Evolutionary conservation across 1,284 basidiomycete genomes (phyloP), one percentile per base, ranked within the genome.

Genomic region (Boletellus dicymbophilus): DNA sequence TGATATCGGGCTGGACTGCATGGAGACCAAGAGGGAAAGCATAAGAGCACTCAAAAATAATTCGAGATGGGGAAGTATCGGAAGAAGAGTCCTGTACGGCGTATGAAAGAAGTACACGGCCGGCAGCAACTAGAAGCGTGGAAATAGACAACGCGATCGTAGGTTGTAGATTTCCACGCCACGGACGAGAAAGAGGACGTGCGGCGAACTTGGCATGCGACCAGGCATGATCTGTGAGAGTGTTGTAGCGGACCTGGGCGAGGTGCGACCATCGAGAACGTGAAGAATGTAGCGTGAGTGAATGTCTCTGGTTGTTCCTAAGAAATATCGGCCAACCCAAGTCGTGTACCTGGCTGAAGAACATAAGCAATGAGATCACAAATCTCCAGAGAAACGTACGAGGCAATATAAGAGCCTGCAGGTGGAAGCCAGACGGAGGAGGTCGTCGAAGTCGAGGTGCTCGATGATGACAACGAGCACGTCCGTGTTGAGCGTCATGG

Each of bases 171-270:
- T 79, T 85, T 33, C 72, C 74, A 11, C 59, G 37, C 88, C 88
- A 90, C 16, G 80, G 75, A 30, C 71, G 72, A n/a, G 82, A 79
- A 15, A 90, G 72, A 2, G 88, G 88, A 4, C 85, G 79, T 3
- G 87, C 85, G 31, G 86, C 68, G 54, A 88, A 87, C 44, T 69
- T 59, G 39, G 66, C 62, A 15, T 58, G 60, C 3, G 69, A 55
- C 88, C 88, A 91, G 16, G 79, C 72, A 5, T 61, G 54, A 59
- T 89, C 85, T 2, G 77, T 66, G 8, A 82, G 62, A 18, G 67
- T 65, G 57, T 87, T 72, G 59, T 86, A 84, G 46, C 74, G 76
- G 21, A 78, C 76, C 53, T 76, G 75, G 1, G 60, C 66, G 25
- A 69, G 65, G 3, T 78, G 57, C 21, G 72, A 63, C 84, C 86